Base-by-base conservation (phyloP, 192 early-diverging fungal species). In the Phycomyces nitens region DNA sequence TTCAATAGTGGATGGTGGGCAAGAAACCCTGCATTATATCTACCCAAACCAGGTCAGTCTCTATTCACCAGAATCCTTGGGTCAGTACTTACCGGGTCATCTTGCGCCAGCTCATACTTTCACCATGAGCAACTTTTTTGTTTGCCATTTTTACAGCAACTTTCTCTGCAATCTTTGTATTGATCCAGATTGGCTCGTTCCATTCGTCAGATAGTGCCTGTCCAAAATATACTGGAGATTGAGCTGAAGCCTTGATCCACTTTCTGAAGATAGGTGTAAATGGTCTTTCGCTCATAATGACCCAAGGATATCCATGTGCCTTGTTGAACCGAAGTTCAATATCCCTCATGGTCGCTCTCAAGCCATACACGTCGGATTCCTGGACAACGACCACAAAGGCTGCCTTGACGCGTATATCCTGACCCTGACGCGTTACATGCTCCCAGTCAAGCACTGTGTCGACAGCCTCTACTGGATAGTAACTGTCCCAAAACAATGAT, bases 311-410 rank as follows among this genome's bases (percentile, higher is more conserved):
- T 55, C 85, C 75, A 74, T 86, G 87, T 26, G 78, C 70, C 29
- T 65, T 34, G 69, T 95, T 95, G 71, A 91, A 94, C 8, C 90
- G 80, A 56, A 88, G 82, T 68, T 95, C 90, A 24, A 94, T 62
- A 51, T 87, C 77, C 53, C 71, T 62, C 60, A 94, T 78, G 0
- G 89, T 75, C 5, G 69, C 49, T 5, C 76, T 65, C 54, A 90
- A 77, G 16, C 74, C 82, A n/a, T 78, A 58, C 47, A 90, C 43
- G 49, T 93, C 92, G 5, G 65, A 65, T 44, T 94, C 89, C 9
- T 84, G 78, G 29, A 88, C 86, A 5, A 94, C 69, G 43, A 89
- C 77, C 20, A 93, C 85, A 67, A 91, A 85, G 6, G 79, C 83
- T n/a, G 82, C 88, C 39, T 85, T 87, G 12, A 11, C 44, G 11